Evolutionary conservation across 164 flowering plant species (phyloP).

Genomic region (Echeveria elegans): DNA sequence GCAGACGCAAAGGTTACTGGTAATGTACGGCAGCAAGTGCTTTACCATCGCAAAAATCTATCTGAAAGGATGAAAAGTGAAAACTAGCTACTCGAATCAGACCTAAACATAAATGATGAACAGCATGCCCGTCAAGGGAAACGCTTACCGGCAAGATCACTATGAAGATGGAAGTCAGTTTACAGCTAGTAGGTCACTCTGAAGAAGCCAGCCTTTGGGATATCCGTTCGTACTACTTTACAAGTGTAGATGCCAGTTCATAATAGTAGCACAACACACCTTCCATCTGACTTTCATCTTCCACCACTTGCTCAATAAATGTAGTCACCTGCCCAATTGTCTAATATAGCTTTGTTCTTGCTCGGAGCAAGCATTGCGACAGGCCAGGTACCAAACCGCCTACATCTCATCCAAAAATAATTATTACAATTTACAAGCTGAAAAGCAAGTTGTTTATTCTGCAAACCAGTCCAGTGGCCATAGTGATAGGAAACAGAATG

Average conservation of each 20-base stretch:
- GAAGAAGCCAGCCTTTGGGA: constrained; percentile 81
- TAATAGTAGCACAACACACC: constrained; percentile 55
- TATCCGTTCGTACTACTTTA: constrained; percentile 42
- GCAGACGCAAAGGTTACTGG: neutral
- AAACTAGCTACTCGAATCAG: neutral
- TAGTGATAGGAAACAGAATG: too few relatives aligned
- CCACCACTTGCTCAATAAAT: constrained; percentile 84
- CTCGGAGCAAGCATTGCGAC: constrained; percentile 92
- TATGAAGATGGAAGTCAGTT: neutral
- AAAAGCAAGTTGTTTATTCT: too few relatives aligned
- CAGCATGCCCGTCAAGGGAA: neutral
- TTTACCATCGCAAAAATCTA: neutral
- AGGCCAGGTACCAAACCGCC: constrained; percentile 97
- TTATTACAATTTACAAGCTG: neutral
- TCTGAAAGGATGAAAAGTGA: neutral
- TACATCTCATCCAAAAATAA: constrained; percentile 17
- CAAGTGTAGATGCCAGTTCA: constrained; percentile 96
- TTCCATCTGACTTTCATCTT: constrained; percentile 96
- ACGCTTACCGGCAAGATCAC: neutral
- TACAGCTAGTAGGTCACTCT: constrained; percentile 53
- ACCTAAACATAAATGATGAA: constrained; percentile 4
- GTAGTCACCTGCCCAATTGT: constrained; percentile 89
- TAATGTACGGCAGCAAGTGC: neutral
- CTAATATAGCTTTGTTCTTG: constrained; percentile 73
- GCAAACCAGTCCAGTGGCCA: neutral